Base-by-base conservation (phyloP, 371 early-diverging fungal genomes). In the Encephalitozoon cuniculi region DNA sequence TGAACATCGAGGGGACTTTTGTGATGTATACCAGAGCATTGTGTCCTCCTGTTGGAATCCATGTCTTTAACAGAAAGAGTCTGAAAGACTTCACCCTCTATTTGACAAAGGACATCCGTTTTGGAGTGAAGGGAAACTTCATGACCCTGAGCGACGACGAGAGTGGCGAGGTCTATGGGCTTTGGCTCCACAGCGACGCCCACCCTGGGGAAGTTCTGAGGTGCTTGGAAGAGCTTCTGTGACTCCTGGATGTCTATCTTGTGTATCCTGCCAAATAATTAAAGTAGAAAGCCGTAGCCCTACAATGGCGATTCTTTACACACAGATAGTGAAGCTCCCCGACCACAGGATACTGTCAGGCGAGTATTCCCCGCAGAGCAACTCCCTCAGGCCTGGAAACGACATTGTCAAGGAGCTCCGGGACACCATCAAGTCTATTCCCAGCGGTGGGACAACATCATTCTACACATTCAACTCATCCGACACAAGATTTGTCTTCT, bases 281-380 rank as follows among this genome's bases (percentile, higher is more conserved):
- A 37, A 59, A 59, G 11, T n/a, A 5, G 18, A 59, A 39, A 26
- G 21, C 49, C 18, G 7, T 46, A 68, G 40, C 43, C 39, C 53
- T 18, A n/a, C 9, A 7, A 80, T 80, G 80, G 43, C 80, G 9
- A 69, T 80, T 65, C 39, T 64, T 23, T 80, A 80, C 63, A 80
- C 80, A 41, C 76, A 78, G 25, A 52, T 80, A 39, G 37, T 73
- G 41, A 70, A 71, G 12, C 7, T n/a, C 1, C 63, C 37, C n/a
- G 49, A 53, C 32, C 67, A 80, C 44, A 76, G 59, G 63, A 71
- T 80, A 39, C 34, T 80, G 1, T 18, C 54, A 11, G 77, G 73
- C 25, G 65, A 65, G 37, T 80, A 30, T 30, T 76, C 77, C 1
- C 63, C 70, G 40, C 65, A 53, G 23, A 71, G 78, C 32, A 15